Conservation (phyloP, 2,329 filamentous ascomycete species). For the Macrophomina tecta region DNA sequence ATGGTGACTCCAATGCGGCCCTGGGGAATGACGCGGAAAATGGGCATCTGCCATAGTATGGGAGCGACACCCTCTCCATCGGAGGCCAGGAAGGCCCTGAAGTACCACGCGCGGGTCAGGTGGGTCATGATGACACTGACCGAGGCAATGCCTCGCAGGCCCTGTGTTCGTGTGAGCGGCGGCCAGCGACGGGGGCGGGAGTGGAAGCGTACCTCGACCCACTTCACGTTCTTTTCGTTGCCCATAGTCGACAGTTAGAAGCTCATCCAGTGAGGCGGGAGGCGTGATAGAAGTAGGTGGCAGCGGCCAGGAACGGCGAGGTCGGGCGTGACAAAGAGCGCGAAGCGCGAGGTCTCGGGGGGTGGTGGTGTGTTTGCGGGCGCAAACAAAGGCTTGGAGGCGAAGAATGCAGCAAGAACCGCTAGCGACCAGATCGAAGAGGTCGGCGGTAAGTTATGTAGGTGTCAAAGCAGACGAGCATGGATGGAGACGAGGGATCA, state of each 20-base stretch:
- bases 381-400: slow-evolving; percentile 5
- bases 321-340: slow-evolving; percentile 7
- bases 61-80: slow-evolving; percentile 51
- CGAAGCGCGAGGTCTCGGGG: neutral
- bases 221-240: slow-evolving; percentile 46
- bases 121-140: slow-evolving; percentile 61
- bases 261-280: slow-evolving; percentile 25
- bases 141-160: slow-evolving; percentile 60
- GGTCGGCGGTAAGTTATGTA: slow-evolving; percentile 24
- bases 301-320: neutral
- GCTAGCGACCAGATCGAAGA: slow-evolving; percentile 4
- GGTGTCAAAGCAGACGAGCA: slow-evolving; percentile 2
- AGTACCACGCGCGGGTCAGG: slow-evolving; percentile 59
- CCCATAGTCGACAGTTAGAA: slow-evolving; percentile 32
- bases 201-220: slow-evolving; percentile 45
- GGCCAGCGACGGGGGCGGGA: neutral
- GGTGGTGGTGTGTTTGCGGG: slow-evolving; percentile 1
- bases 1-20: slow-evolving; percentile 62
- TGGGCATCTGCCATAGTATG: slow-evolving; percentile 57
- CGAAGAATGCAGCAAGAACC: slow-evolving; percentile 15
- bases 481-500: slow-evolving; percentile 18
- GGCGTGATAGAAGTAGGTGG: neutral
- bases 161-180: slow-evolving; percentile 41
- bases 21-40: slow-evolving; percentile 62
- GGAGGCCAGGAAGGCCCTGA: slow-evolving; percentile 56